Evolutionary conservation across 768 basidiomycete genomes (phyloP), one percentile per base, ranked within the genome.

Genomic region (Tulasnella calospora): DNA sequence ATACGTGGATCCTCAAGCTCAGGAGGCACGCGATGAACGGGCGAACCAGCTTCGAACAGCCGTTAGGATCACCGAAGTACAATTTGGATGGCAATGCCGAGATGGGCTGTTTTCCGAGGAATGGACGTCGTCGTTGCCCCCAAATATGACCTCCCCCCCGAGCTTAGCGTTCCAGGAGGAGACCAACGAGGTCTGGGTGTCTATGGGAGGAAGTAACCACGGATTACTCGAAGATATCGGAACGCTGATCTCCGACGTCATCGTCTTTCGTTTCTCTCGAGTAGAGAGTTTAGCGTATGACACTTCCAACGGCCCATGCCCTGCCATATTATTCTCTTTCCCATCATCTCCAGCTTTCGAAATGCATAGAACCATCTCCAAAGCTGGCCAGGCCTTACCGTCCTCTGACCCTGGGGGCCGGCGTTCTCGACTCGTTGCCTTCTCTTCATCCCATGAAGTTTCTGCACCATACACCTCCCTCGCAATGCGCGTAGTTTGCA

Each of bases 81-180:
- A 78, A 30, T 79, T 80, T 30, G 79, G 79, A 23, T 80, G 79
- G 79, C 36, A 47, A 8, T 79, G 75, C 47, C 40, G 79, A 15
- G 79, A 80, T 44, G 72, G 69, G 12, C 35, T 38, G 13, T 74
- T 73, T 47, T 79, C 79, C 12, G 33, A 12, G 9, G 79, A 80
- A 74, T 80, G 79, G 79, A 36, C 40, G 40, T 57, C 78, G 46
- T 3, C 3, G 67, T 5, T 36, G 21, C 33, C 47, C 8, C 1
- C 30, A 67, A 61, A 27, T 30, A 38, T 40, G 55, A 67, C n/a
- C 7, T 38, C 51, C 15, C 41, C 40, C 12, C 55, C 51, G 7
- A 69, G 35, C 12, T 17, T 76, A 10, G 51, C 27, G 17, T 76
- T 76, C 23, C 47, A 55, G 21, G 75, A 76, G 40, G 75, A 76